Evolutionary conservation across 2,329 filamentous ascomycete species (phyloP).

Genomic region (Penicillium rolfsii): DNA sequence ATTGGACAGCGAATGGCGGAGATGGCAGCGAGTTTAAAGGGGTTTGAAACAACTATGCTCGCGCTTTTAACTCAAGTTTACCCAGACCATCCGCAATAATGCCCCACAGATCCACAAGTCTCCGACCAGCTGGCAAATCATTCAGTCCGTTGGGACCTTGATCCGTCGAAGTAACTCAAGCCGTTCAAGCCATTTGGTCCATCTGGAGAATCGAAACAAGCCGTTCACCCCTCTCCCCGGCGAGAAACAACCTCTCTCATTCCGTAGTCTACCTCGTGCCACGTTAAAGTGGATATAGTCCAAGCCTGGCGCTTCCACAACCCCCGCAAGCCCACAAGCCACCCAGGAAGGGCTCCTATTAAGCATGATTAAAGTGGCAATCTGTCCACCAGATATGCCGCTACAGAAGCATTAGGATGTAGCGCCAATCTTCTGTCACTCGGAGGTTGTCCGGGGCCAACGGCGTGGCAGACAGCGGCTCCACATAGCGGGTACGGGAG

Average conservation of each 20-base stretch:
- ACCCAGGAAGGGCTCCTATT: neutral
- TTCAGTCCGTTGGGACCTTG: neutral
- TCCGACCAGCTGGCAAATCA: neutral
- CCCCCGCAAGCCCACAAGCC: neutral
- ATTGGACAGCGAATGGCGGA: neutral
- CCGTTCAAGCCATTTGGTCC: neutral
- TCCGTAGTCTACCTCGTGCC: neutral
- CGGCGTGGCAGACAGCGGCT: neutral
- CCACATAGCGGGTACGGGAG: neutral
- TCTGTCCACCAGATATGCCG: neutral
- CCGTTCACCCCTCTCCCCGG: neutral
- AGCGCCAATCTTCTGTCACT: neutral
- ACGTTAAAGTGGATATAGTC: neutral
- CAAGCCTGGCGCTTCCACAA: neutral
- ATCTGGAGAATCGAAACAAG: neutral
- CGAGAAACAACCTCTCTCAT: neutral
- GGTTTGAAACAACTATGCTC: neutral
- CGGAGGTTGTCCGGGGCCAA: slow-evolving; percentile 1
- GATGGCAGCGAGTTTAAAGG: neutral
- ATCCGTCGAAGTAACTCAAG: too few relatives aligned
- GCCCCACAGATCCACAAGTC: neutral
- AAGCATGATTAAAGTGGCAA: neutral
- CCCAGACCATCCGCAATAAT: neutral
- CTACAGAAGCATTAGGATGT: neutral
- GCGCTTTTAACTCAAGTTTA: neutral